Conservation (phyloP, 495 filamentous ascomycete species). For the Penicillium arizonense region DNA sequence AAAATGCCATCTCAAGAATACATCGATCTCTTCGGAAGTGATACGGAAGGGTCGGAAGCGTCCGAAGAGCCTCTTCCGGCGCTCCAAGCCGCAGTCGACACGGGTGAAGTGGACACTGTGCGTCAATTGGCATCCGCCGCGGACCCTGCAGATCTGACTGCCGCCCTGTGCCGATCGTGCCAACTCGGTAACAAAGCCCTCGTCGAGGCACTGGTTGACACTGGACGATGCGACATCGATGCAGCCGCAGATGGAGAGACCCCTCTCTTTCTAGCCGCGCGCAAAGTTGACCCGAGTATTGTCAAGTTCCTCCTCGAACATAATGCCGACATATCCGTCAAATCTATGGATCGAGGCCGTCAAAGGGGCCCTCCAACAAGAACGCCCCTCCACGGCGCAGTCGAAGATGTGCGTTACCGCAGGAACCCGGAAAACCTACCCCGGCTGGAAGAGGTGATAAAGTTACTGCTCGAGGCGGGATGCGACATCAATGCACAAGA, state of each 20-base stretch:
- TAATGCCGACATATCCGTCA: neutral
- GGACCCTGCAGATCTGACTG: neutral
- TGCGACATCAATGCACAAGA: constrained; percentile 5
- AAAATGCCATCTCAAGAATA: no score
- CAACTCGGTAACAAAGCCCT: neutral
- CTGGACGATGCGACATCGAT: constrained; percentile 7
- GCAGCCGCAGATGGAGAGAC: neutral
- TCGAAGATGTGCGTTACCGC: neutral
- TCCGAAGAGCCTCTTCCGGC: neutral
- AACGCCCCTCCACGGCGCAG: constrained; percentile 1
- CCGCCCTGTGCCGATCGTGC: constrained; percentile 4
- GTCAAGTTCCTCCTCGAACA: neutral
- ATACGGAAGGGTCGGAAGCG: no score
- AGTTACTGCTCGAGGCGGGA: neutral
- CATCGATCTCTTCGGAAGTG: neutral
- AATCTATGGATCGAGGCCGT: neutral
- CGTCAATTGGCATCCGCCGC: constrained; percentile 1
- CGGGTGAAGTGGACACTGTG: neutral
- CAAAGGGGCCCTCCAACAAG: neutral
- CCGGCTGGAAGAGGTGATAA: neutral
- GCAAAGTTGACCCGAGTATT: neutral
- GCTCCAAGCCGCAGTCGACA: constrained; percentile 3
- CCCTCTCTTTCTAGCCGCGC: constrained; percentile 4
- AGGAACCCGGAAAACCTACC: neutral
- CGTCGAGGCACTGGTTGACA: neutral